Evolutionary conservation across 1,284 basidiomycete species (phyloP).

Genomic region (Inonotus hispidus): DNA sequence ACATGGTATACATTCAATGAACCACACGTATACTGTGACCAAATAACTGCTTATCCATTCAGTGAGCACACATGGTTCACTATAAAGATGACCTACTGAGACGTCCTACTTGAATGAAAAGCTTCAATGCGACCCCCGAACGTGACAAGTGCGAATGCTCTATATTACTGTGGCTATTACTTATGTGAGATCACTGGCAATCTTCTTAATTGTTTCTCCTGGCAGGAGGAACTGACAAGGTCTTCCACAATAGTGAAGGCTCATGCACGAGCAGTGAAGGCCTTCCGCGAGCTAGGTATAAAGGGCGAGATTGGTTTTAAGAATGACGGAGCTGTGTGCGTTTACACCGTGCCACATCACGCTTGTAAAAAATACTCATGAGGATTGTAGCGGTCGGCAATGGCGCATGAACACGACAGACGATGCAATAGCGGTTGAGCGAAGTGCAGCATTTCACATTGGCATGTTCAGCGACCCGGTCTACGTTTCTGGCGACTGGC

Average conservation of each 20-base stretch:
- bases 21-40: conserved; percentile 38
- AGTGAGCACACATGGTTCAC: conserved; percentile 27
- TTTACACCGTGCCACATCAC: neutral
- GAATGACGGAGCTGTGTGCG: conserved; percentile 42
- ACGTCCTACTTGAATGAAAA: conserved; percentile 16
- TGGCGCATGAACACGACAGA: conserved; percentile 41
- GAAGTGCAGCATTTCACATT: conserved; percentile 42
- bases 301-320: conserved; percentile 44
- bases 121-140: conserved; percentile 36
- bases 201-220: neutral
- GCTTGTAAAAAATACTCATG: neutral
- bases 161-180: conserved; percentile 40
- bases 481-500: conserved; percentile 44
- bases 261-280: conserved; percentile 41
- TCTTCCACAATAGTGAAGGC: conserved; percentile 33
- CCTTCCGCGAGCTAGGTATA: conserved; percentile 41
- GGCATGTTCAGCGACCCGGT: conserved; percentile 41
- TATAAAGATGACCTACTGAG: neutral
- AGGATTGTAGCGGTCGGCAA: conserved; percentile 33
- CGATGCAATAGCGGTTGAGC: conserved; percentile 38
- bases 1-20: conserved; percentile 51
- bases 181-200: conserved; percentile 28
- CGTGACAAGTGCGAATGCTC: conserved; percentile 36
- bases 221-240: neutral
- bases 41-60: conserved; percentile 37